Evolutionary conservation across 2,329 filamentous ascomycete genomes (phyloP).

Genomic region (Tolypocladium sp.): DNA sequence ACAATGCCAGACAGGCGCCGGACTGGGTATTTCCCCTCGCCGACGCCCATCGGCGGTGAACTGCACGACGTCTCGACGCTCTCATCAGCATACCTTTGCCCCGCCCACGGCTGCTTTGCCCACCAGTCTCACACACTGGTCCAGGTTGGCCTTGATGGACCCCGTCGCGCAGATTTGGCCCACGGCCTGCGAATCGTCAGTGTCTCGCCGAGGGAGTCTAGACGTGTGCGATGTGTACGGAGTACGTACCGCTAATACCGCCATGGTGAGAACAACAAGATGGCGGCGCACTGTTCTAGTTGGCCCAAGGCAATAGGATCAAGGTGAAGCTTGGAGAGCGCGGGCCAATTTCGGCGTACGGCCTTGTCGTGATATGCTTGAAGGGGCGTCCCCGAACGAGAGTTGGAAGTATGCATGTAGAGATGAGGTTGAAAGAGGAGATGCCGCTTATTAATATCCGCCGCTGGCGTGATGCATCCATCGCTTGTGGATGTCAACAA

Average conservation of each 20-base stretch:
- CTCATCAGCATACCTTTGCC: conserved; percentile 52
- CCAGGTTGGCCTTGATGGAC: conserved; percentile 68
- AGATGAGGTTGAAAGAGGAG: not conserved
- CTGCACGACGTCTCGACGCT: too few relatives aligned
- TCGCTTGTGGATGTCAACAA: not conserved
- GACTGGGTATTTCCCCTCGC: too few relatives aligned
- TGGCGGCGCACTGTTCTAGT: not conserved
- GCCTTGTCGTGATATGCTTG: not conserved
- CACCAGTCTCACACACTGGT: conserved; percentile 65
- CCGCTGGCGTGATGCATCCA: not conserved
- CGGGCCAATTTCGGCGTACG: not conserved
- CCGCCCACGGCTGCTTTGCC: conserved; percentile 64
- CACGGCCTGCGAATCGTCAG: conserved; percentile 45
- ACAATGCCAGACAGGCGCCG: not conserved
- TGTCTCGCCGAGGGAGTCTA: not conserved
- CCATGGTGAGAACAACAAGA: conserved; percentile 1
- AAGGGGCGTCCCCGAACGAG: not conserved
- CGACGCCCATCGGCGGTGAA: too few relatives aligned
- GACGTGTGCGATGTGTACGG: not conserved
- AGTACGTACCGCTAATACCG: not conserved
- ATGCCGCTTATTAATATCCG: not conserved
- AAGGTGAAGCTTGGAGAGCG: not conserved
- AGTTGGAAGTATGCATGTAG: not conserved
- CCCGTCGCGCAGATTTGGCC: conserved; percentile 85
- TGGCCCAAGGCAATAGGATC: not conserved